Percentiles rank a stretch among this genome's conserved stretches.
Conservation (phyloP, 1,284 basidiomycete genomes). For the Malassezia arunalokei region DNA sequence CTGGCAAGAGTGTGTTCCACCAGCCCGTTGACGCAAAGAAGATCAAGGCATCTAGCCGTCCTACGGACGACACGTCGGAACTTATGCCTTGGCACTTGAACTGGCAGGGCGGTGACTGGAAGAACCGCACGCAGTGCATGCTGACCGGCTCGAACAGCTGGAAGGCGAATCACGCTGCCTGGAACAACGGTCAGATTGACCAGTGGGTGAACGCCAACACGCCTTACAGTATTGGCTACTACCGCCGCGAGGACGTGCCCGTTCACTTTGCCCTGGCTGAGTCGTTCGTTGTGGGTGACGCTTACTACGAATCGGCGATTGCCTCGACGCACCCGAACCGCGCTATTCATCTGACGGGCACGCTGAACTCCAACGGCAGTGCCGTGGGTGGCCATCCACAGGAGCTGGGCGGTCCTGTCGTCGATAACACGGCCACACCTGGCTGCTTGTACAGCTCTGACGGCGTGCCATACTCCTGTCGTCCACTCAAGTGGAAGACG, state of each 20-base stretch:
- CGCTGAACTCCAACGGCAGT: constrained; percentile 8
- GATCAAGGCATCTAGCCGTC: neutral
- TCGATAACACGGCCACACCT: constrained; percentile 15
- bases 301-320: constrained; percentile 29
- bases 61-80: constrained; percentile 14
- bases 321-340: constrained; percentile 25
- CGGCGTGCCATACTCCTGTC: constrained; percentile 14
- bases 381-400: constrained; percentile 4
- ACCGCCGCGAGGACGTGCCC: constrained; percentile 23
- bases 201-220: constrained; percentile 26
- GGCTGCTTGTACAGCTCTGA: constrained; percentile 9
- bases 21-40: constrained; percentile 6
- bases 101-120: constrained; percentile 25
- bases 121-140: constrained; percentile 28
- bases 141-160: constrained; percentile 26
- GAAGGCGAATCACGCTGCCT: constrained; percentile 27
- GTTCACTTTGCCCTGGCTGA: constrained; percentile 33
- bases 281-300: constrained; percentile 23
- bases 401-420: constrained; percentile 15
- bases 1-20: constrained; percentile 21
- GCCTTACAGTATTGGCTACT: constrained; percentile 31
- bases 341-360: constrained; percentile 20
- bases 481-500: constrained; percentile 28
- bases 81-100: constrained; percentile 21
- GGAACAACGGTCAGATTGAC: constrained; percentile 24